Evolutionary conservation across 495 filamentous ascomycete genomes (phyloP), one percentile per base, ranked within the genome.

Genomic region (Penicillium tannophilum): DNA sequence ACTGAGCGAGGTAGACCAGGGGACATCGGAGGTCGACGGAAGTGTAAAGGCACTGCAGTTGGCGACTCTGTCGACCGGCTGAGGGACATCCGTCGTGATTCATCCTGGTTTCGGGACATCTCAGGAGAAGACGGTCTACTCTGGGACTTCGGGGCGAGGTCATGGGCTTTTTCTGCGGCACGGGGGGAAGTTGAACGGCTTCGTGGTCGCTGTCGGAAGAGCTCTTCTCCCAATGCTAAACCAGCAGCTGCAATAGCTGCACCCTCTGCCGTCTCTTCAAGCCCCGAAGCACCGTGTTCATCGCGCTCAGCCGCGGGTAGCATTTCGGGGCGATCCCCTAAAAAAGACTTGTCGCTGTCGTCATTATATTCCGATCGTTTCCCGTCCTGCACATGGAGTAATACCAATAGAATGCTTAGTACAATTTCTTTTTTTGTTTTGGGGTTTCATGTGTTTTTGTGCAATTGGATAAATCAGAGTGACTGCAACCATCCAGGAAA

Each of bases 291-390:
- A 72, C 72, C 69, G 65, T 60, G 19, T 51, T 72, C 65, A 63
- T 61, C 67, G 35, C 62, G 62, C 59, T 68, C 65, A 68, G 62
- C 54, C 58, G 56, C 61, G 52, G 55, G 54, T 71, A 73, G 78
- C 72, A 78, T 73, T 76, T 78, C 77, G 67, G 74, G 76, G 77
- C 76, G 63, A 61, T 73, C 70, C 59, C 63, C 77, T 81, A 83
- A 79, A 78, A 80, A 81, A 79, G 75, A 73, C 31, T 68, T 56
- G 53, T 76, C 63, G 59, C 63, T 52, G 54, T 74, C 64, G 59
- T 75, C 64, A 52, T 68, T 67, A 67, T 68, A 65, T 56, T 66
- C 65, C 46, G 71, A 64, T 59, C 28, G 62, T 54, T 59, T 60
- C 63, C 60, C 70, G 64, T 73, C 75, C 76, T 80, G 68, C 67